Evolutionary conservation across 306 rosid genomes (phyloP).

Genomic region (Inga oerstediana): DNA sequence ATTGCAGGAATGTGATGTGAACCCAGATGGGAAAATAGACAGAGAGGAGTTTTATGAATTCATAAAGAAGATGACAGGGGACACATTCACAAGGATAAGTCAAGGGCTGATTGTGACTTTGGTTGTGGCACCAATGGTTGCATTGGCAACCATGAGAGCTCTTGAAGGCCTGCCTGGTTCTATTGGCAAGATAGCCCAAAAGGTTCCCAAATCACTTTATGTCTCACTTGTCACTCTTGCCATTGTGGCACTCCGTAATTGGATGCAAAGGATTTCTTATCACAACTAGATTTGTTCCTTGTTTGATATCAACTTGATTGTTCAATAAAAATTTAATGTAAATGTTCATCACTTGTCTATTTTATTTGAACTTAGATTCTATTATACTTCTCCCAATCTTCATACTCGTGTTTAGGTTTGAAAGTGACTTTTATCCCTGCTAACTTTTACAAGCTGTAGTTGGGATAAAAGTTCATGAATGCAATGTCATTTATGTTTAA

Average conservation of each 20-base stretch:
- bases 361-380: too few relatives aligned
- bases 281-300: neutral
- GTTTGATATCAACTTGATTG: neutral
- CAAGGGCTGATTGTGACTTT: neutral
- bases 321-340: neutral
- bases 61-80: neutral
- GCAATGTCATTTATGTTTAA: too few relatives aligned
- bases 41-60: constrained; percentile 48
- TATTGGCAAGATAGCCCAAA: neutral
- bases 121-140: neutral
- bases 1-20: constrained; percentile 59
- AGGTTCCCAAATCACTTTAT: neutral
- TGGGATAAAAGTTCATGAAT: too few relatives aligned
- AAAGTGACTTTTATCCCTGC: too few relatives aligned
- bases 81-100: neutral
- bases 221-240: neutral
- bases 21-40: constrained; percentile 59
- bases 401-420: too few relatives aligned
- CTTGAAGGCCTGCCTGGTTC: neutral
- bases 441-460: too few relatives aligned
- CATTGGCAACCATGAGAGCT: neutral
- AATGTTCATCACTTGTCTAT: too few relatives aligned
- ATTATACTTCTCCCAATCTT: too few relatives aligned
- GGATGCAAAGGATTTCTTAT: neutral
- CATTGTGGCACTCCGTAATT: neutral